Evolutionary conservation across 83 land plant genomes (phyloP), one percentile per base, ranked within the genome.

Genomic region (Larix sibirica): DNA sequence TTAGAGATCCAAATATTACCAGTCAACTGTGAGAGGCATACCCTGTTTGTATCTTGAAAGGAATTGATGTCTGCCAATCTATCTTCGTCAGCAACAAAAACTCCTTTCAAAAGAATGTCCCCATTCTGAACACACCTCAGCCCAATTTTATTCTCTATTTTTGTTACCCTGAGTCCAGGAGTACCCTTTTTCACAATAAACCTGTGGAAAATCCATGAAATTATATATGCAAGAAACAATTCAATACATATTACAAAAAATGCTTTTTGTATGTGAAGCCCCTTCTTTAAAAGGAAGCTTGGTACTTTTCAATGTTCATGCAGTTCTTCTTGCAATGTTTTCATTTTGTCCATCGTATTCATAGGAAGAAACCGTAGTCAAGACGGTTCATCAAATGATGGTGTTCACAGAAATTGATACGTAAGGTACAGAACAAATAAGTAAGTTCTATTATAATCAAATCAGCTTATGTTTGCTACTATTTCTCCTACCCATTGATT

Each of bases 51-150:
- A 83, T 95, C 98, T 83, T 92, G 89, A 77, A 97, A 94, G 36
- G 98, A 97, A 83, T 95, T 92, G 50, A 97, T 94, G 9, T 95
- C 96, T 42, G 92, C 84, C 28, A 95, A 61, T 33, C 96, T 90
- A 73, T 97, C 99, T 54, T 97, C 99, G 36, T 97, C 98, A 61
- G 96, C 94, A 16, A 97, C 92, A 88, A 95, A 97, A 4, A 94
- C 96, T 60, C 89, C 87, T 81, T 88, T 83, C 54, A 97, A 64
- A n/a, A 87, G 38, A 89, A 97, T 97, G 79, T 97, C 98, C 54
- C 99, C 98, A 89, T 95, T 97, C 77, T 97, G 99, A 78, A 97
- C 98, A 70, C 95, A 91, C 75, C 99, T 88, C 62, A 97, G 76
- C 56, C 95, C 94, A 75, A 97, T 95, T 81, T 97, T 97, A 84